Evolutionary conservation across 805 yeast genomes (phyloP), one percentile per base, ranked within the genome.

Genomic region (Ogataea pini): DNA sequence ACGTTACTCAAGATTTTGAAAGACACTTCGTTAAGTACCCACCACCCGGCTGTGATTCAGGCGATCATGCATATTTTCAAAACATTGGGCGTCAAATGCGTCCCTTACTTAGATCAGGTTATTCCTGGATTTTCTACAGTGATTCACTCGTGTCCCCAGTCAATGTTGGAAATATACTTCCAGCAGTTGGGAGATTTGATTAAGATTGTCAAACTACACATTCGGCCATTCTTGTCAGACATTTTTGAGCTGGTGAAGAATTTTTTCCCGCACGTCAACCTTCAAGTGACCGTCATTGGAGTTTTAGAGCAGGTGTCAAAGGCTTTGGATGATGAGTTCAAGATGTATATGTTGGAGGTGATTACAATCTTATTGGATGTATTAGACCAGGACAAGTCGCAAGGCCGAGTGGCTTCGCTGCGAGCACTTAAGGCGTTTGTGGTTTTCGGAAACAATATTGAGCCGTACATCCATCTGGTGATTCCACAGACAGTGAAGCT

Each of bases 311-410:
- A 90, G 3, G 80, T 94, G 25, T 87, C 97, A 0, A 80, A 78
- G 44, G 90, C 97, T 0, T 71, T 94, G 42, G 96, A 89, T 48
- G 95, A 96, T 7, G 99, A 94, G 61, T 94, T 94, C 71, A 94
- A 89, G 58, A 75, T 84, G 64, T 85, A 85, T 61, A 72, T 94
- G 50, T 87, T 96, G 1, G 82, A 82, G 20, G 80, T 94, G 1
- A 73, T 94, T 36, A 88, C 94, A 0, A 70, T 88, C 36, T 74
- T 94, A 60, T 71, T 94, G 37, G 83, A 84, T 42, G 85, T 89
- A 4, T 72, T 94, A 42, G 95, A 88, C 46, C 80, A 80, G 44
- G 94, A 85, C 50, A 82, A 77, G 49, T 76, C 89, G 0, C 74
- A 76, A 1, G 80, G 81, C 28, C 72, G 79, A 29, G 76, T 77